A percentile compares a stretch with the other conserved stretches of the same genome.
Conservation (phyloP, 805 yeast species). For the Hanseniaspora guilliermondii region DNA sequence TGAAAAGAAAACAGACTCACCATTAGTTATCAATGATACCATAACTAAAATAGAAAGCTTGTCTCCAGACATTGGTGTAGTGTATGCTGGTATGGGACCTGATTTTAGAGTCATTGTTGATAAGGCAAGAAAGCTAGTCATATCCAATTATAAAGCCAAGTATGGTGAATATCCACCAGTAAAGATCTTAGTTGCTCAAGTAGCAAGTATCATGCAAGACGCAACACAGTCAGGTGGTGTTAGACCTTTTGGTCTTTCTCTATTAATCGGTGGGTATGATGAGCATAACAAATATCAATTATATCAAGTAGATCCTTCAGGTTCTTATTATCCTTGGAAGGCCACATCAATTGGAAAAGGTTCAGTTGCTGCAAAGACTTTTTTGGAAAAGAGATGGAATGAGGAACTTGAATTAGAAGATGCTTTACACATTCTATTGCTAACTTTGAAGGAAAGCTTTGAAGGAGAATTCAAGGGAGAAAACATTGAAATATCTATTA, state of each 20-base stretch:
- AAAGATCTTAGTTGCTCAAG: constrained; percentile 79
- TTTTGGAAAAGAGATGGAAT: constrained; percentile 95
- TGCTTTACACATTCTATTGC: constrained; percentile 89
- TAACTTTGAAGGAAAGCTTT: constrained; percentile 88
- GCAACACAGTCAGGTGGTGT: constrained; percentile 99
- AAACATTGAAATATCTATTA: constrained; percentile 81
- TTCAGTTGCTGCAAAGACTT: constrained; percentile 90
- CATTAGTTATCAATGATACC: constrained; percentile 61
- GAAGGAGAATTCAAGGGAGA: constrained; percentile 98
- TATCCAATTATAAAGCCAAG: constrained; percentile 79
- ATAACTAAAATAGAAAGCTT: constrained; percentile 66
- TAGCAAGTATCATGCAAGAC: constrained; percentile 94
- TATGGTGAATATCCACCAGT: constrained; percentile 98
- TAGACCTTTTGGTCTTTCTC: constrained; percentile 94
- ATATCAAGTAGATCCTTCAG: constrained; percentile 96
- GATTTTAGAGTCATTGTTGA: constrained; percentile 91
- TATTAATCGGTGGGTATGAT: constrained; percentile 89
- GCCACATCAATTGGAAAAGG: constrained; percentile 98
- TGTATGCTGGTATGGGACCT: constrained; percentile 98
- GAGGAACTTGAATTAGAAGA: constrained; percentile 94
- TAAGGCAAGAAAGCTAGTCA: constrained; percentile 85
- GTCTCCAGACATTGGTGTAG: constrained; percentile 93
- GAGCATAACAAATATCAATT: constrained; percentile 60
- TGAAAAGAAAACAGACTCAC: constrained; percentile 76
- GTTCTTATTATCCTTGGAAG: constrained; percentile 97